These are phyloP conservation scores for Globisporangium iwayamae DNA, from an alignment of 352 stramenopile species.

Conservation along the genomic window DNA sequence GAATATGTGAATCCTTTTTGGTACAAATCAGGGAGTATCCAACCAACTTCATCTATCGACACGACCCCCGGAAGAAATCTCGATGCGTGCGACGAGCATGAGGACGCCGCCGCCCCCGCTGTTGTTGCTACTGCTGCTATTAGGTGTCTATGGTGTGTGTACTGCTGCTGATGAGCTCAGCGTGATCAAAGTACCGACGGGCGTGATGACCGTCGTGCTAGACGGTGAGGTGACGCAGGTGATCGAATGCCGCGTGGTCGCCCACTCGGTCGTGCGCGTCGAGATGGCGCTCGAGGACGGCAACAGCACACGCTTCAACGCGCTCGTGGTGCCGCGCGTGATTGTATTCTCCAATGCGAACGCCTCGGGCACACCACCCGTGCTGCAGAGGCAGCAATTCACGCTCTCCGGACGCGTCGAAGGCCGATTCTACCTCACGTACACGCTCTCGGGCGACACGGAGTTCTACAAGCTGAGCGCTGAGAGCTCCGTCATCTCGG, in stretches of 20 bases:
- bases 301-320: constrained; percentile 28
- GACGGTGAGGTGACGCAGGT: constrained; percentile 32
- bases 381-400: constrained; percentile 35
- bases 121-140: neutral
- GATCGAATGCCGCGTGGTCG: constrained; percentile 42
- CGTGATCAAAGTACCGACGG: constrained; percentile 49
- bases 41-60: neutral
- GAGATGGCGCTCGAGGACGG: constrained; percentile 40
- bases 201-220: constrained; percentile 45
- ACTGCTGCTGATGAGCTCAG: neutral
- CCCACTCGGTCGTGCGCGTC: constrained; percentile 37
- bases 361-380: constrained; percentile 5
- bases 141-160: neutral
- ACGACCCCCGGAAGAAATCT: no score
- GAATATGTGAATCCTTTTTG: no score
- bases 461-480: constrained; percentile 48
- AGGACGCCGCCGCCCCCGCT: neutral
- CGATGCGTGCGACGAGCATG: neutral
- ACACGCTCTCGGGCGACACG: constrained; percentile 30
- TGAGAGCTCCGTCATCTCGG: constrained; percentile 47
- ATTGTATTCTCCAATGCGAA: constrained; percentile 37
- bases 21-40: neutral
- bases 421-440: constrained; percentile 61
- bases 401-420: constrained; percentile 32
- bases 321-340: constrained; percentile 31